Base-by-base conservation (phyloP, 148 eudicot species). In the Silene latifolia region DNA sequence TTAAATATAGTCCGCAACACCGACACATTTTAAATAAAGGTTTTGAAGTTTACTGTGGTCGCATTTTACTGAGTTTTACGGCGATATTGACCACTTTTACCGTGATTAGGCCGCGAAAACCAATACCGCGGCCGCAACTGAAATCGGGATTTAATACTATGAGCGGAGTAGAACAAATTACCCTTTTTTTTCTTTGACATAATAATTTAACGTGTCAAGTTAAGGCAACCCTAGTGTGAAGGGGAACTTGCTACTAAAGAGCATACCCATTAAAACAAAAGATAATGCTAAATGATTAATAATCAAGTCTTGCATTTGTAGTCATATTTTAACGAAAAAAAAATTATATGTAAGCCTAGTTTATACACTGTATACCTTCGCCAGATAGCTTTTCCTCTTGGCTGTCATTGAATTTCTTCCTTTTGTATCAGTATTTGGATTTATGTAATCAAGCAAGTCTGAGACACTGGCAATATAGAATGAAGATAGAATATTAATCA, bases 401-500 rank as follows among this genome's bases (percentile, higher is more conserved):
- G 80, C 76, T 67, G 88, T 86, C 59, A 80, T 73, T 68, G 89
- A 84, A 85, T 88, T 88, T 79, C 86, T 95, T 65, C 88, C 88
- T 87, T 88, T 89, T 67, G 88, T 74, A 83, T 89, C 97, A 69
- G 87, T 88, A 65, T 86, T 90, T 63, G 99, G 98, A 74, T 89
- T 90, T 54, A 96, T 96, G 88, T 92, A 96, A 81, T 96, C 99
- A 59, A 96, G 98, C 95, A 96, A 87, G 86, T 96, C 98, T n/a
- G 98, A 91, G 80, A 94, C 98, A 84, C 98, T 94, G 91, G 39
- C 63, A 84, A 70, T 53, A 19, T 27, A 80, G 62, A 69, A 58
- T 7, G 73, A 77, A 72, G 44, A 44, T 14, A 5, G 80, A 18
- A 21, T n/a, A 35, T 62, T 24, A 80, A 29, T 72, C 72, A 79